phyloP scores from a whole-genome alignment of 2,329 filamentous ascomycete genomes.

The Clathrospora elynae region DNA sequence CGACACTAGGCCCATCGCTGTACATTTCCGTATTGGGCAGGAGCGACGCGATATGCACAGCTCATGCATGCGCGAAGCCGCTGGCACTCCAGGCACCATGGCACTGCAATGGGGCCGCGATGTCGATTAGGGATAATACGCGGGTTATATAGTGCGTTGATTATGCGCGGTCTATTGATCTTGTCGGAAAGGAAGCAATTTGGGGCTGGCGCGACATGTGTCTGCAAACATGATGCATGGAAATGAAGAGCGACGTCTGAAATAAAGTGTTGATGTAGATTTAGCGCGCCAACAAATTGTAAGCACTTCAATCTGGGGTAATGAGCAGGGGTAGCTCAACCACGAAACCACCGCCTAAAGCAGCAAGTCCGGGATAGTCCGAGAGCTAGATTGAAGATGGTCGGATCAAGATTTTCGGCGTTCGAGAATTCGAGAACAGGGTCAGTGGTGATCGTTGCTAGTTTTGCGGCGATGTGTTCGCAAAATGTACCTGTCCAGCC shows the following conservation, averaged over 20 bases:
- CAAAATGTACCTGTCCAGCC: conserved; percentile 15
- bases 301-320: conserved; percentile 22
- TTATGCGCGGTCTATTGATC: conserved; percentile 15
- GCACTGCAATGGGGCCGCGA: conserved; percentile 12
- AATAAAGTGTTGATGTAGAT: conserved; percentile 39
- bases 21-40: conserved; percentile 1
- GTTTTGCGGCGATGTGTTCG: conserved; percentile 22
- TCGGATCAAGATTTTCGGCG: conserved; percentile 9
- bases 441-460: conserved; percentile 34
- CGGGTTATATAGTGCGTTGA: conserved; percentile 25
- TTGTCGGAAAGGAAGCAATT: conserved; percentile 12
- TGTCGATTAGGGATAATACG: conserved; percentile 21
- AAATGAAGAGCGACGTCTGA: conserved; percentile 37
- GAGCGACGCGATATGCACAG: neutral
- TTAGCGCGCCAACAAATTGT: conserved; percentile 28
- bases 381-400: conserved; percentile 8
- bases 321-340: conserved; percentile 17
- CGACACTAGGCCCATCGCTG: neutral
- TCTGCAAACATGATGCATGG: conserved; percentile 23
- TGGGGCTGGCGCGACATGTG: conserved; percentile 21
- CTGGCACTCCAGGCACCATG: conserved; percentile 24
- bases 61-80: conserved; percentile 20
- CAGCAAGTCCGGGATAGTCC: conserved; percentile 16
- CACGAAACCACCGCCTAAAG: conserved; percentile 27
- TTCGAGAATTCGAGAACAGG: conserved; percentile 19